Conservation (phyloP, 2,329 filamentous ascomycete genomes). For the Curvularia verruculosa region DNA sequence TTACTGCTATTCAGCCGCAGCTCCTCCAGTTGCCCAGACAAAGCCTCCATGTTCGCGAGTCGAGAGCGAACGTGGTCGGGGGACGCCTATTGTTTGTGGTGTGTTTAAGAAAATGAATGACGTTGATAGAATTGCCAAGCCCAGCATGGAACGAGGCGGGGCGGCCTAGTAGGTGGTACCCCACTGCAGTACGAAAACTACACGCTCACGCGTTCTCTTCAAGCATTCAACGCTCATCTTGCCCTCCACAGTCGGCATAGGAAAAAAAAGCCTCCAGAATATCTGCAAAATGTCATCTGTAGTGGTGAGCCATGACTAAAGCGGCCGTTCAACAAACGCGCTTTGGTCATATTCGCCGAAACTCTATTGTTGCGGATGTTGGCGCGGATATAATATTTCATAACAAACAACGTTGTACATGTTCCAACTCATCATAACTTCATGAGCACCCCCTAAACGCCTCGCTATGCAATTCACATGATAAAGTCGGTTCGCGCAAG, state of each 20-base stretch:
- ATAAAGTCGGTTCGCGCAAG: conserved; percentile 6
- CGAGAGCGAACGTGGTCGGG: conserved; percentile 11
- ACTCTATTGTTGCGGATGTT: background rate
- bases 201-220: background rate
- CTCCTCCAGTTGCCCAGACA: conserved; percentile 59
- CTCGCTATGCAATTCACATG: conserved; percentile 30
- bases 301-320: background rate
- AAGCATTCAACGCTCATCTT: background rate
- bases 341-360: background rate
- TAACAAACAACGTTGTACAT: background rate
- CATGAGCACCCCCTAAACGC: conserved; percentile 20
- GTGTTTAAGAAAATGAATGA: conserved; percentile 27
- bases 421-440: background rate
- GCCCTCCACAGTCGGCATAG: background rate
- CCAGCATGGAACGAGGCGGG: conserved; percentile 18
- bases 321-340: background rate
- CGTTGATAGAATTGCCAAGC: conserved; percentile 26
- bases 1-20: conserved; percentile 54
- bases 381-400: background rate
- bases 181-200: conserved; percentile 2
- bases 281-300: background rate
- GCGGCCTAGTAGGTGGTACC: conserved; percentile 5
- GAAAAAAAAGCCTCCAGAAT: too few relatives aligned
- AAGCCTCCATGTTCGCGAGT: conserved; percentile 40
- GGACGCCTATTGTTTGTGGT: conserved; percentile 18